phyloP scores from a whole-genome alignment of 148 eudicot species.

The Rhododendron ovatum region DNA sequence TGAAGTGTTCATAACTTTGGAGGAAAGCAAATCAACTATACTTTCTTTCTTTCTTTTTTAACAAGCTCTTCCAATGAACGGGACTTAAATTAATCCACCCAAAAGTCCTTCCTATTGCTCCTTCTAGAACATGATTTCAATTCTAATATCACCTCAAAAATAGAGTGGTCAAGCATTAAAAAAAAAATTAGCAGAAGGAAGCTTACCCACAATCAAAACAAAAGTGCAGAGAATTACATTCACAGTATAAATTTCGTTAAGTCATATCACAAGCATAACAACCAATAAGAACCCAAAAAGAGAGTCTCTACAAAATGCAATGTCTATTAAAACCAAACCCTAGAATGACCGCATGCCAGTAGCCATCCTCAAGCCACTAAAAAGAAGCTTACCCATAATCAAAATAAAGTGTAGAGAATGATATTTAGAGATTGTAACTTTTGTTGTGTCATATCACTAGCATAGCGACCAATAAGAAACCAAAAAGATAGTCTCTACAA shows the following conservation, averaged over 20 bases:
- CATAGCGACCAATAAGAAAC: no score
- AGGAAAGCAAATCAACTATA: neutral
- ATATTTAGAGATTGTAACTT: no score
- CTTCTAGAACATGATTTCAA: slow-evolving; percentile 36
- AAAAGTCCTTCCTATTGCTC: slow-evolving; percentile 24
- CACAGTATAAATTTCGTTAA: neutral
- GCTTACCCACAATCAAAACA: neutral
- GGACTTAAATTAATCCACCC: slow-evolving; percentile 42
- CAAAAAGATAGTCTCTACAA: no score
- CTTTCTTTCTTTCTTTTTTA: slow-evolving; percentile 70
- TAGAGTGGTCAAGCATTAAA: neutral
- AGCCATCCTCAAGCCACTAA: slow-evolving; percentile 53
- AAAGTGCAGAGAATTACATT: neutral
- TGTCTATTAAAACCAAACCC: no score
- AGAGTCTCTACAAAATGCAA: no score
- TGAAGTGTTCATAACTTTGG: neutral
- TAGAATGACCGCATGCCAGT: no score
- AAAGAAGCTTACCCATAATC: no score
- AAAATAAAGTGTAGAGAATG: no score
- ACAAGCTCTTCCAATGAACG: slow-evolving; percentile 59
- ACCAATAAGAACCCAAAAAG: neutral
- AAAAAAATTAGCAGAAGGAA: neutral
- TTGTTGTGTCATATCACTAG: no score
- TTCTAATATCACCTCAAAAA: slow-evolving; percentile 5
- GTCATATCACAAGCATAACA: no score